These are phyloP conservation scores for Boletus sp. DNA, from an alignment of 768 basidiomycete species.

Conservation along the genomic window DNA sequence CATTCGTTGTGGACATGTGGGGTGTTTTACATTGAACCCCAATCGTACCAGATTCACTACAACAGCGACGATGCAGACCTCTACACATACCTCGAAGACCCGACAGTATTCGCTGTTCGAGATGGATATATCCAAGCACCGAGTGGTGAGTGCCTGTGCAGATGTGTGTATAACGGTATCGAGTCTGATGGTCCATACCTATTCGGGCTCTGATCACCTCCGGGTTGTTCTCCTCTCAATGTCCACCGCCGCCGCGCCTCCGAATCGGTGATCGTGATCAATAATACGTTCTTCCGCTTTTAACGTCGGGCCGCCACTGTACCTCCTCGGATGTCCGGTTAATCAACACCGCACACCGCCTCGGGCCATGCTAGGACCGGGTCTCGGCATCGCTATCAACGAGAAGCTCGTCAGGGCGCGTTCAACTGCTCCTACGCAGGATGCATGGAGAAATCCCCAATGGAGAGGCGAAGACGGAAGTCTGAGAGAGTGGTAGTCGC, in stretches of 20 bases:
- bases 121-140: constrained; percentile 49
- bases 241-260: not conserved
- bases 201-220: not conserved
- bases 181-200: not conserved
- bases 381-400: constrained; percentile 61
- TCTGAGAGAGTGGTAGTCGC: constrained; percentile 49
- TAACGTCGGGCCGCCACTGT: not conserved
- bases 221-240: not conserved
- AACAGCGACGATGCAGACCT: constrained; percentile 58
- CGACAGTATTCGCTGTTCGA: constrained; percentile 49
- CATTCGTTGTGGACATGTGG: not conserved
- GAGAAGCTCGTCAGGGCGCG: constrained; percentile 47
- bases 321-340: not conserved
- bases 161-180: not conserved
- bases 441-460: constrained; percentile 35
- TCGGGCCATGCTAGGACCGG: constrained; percentile 38
- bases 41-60: constrained; percentile 52
- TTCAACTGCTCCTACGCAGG: constrained; percentile 11
- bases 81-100: constrained; percentile 53
- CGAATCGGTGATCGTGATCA: not conserved
- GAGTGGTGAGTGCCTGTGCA: constrained; percentile 29
- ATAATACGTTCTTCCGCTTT: not conserved
- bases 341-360: constrained; percentile 2
- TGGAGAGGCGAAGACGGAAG: constrained; percentile 56
- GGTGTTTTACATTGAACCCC: not conserved